A percentile compares a stretch with the other conserved stretches of the same genome.
Evolutionary conservation across 345 rosid species (phyloP).

Genomic region (Dimocarpus longan): DNA sequence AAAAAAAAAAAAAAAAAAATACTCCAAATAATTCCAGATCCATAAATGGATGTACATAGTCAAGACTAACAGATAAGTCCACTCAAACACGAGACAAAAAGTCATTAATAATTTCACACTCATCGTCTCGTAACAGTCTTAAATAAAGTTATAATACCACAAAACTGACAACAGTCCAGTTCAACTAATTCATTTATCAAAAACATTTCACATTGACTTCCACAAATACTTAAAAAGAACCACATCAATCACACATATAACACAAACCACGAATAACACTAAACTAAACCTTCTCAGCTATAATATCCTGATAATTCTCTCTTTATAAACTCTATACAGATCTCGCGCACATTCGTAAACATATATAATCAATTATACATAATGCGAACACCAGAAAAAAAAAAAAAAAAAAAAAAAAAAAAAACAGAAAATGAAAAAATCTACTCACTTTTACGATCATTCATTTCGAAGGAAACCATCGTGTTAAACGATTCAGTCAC

Average conservation of each 20-base stretch:
- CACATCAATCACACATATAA: not conserved
- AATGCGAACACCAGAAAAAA: not conserved
- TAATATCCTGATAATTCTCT: no score
- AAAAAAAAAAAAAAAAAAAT: not conserved
- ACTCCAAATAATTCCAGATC: not conserved
- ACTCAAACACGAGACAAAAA: not conserved
- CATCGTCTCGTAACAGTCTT: not conserved
- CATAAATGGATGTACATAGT: not conserved
- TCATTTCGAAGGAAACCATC: conserved; percentile 43
- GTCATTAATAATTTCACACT: not conserved
- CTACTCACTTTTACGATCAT: conserved; percentile 43
- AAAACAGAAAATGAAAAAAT: not conserved
- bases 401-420: not conserved
- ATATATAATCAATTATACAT: not conserved
- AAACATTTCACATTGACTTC: not conserved
- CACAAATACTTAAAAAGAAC: not conserved
- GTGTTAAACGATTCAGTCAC: conserved; percentile 11
- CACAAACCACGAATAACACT: not conserved
- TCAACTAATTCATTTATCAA: not conserved
- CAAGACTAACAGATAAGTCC: not conserved
- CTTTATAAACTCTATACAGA: not conserved
- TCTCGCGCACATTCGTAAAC: not conserved
- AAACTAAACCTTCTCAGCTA: not conserved
- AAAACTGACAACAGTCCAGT: not conserved
- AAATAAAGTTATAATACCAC: not conserved